Percentiles rank a stretch among this genome's conserved stretches.
Conservation (phyloP, 192 early-diverging fungal species). For the Obelidium mucronatum region DNA sequence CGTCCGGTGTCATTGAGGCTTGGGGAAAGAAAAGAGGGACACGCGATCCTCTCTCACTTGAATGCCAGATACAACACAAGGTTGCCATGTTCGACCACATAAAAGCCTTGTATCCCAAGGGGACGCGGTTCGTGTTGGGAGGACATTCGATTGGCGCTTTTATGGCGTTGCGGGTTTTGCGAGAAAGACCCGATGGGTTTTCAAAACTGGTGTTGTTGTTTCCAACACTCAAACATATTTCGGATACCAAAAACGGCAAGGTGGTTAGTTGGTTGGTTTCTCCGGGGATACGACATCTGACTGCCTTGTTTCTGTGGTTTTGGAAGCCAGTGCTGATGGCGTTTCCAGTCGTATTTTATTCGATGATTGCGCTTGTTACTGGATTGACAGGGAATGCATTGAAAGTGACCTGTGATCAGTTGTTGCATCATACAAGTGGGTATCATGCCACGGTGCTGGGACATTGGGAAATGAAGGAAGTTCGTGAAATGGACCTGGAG, state of each 20-base stretch:
- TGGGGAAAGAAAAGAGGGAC: constrained; percentile 15
- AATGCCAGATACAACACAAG: constrained; percentile 76
- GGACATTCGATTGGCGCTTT: constrained; percentile 77
- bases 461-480: constrained; percentile 73
- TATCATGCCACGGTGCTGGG: constrained; percentile 72
- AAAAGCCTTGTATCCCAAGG: constrained; percentile 48
- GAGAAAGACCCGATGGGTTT: constrained; percentile 70
- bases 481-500: constrained; percentile 71
- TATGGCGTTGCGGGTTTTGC: constrained; percentile 59
- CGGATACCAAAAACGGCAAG: constrained; percentile 76
- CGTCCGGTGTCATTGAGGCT: constrained; percentile 31
- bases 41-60: constrained; percentile 48
- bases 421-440: constrained; percentile 59
- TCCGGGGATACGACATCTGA: constrained; percentile 34
- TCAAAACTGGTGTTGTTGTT: constrained; percentile 74
- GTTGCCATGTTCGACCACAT: constrained; percentile 67
- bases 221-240: constrained; percentile 81
- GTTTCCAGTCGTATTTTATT: constrained; percentile 13
- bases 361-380: constrained; percentile 48
- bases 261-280: constrained; percentile 16
- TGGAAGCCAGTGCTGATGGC: constrained; percentile 34
- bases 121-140: constrained; percentile 59
- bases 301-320: constrained; percentile 48
- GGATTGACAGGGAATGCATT: constrained; percentile 47
- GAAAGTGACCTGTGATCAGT: constrained; percentile 65